A percentile compares a stretch with the other conserved stretches of the same genome.
Conservation (phyloP, 345 rosid genomes). For the Citrus hindsii region DNA sequence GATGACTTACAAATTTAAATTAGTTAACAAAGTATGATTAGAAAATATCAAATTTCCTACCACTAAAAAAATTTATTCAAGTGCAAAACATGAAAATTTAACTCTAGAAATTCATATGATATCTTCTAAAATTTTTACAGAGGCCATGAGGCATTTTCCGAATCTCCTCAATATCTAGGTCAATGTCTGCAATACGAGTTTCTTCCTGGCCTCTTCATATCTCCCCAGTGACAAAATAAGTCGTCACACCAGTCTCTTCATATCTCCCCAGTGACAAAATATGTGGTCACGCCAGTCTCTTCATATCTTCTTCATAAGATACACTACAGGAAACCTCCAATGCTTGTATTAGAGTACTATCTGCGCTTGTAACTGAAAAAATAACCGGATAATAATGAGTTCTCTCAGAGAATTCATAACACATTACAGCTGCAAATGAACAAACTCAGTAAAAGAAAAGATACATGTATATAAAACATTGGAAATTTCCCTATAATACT, state of each 20-base stretch:
- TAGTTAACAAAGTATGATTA: no score
- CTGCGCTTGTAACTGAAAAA: conserved; percentile 41
- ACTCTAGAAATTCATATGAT: no score
- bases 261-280: background rate
- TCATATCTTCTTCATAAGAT: background rate
- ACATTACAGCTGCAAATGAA: background rate
- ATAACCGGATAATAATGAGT: background rate
- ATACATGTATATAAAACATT: background rate
- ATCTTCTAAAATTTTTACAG: background rate
- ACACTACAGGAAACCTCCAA: background rate
- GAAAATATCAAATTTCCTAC: background rate
- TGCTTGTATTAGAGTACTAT: conserved; percentile 13
- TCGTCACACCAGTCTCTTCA: background rate
- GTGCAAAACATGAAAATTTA: no score
- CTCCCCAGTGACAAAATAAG: background rate
- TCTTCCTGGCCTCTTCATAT: background rate
- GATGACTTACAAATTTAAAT: no score
- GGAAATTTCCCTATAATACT: background rate
- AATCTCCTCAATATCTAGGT: background rate
- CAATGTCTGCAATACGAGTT: background rate
- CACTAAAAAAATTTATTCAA: no score
- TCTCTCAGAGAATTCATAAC: background rate
- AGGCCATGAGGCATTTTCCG: background rate
- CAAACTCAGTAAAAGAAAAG: background rate
- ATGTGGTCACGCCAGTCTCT: background rate